phyloP scores from a whole-genome alignment of 441 rosid species.

The Populus tomentosa region DNA sequence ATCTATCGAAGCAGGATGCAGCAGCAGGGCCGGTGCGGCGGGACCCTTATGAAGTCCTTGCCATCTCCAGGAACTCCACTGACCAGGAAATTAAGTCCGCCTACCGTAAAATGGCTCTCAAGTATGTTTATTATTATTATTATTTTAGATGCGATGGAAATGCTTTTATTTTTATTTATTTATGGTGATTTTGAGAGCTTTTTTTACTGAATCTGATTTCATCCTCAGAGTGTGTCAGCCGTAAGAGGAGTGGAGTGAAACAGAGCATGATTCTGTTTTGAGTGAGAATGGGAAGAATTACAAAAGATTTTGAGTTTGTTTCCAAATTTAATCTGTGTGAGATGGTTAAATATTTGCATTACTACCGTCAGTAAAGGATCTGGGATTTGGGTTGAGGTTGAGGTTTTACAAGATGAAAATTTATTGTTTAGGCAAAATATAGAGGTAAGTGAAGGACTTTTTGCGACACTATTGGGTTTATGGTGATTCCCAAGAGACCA shows the following conservation, averaged over 20 bases:
- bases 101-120: constrained; percentile 91
- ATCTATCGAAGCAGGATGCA: constrained; percentile 55
- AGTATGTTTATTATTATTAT: constrained; percentile 36
- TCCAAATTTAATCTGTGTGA: background rate
- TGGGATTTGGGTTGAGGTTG: background rate
- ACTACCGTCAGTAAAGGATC: background rate
- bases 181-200: background rate
- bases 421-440: no score
- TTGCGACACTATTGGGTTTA: no score
- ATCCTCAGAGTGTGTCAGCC: background rate
- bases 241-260: background rate
- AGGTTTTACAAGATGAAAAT: no score
- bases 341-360: background rate
- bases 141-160: background rate
- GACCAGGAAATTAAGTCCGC: constrained; percentile 92
- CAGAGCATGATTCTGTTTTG: background rate
- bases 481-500: background rate
- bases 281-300: background rate
- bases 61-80: constrained; percentile 62
- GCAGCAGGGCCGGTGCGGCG: constrained; percentile 63
- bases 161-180: background rate
- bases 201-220: background rate
- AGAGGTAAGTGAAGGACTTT: no score
- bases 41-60: constrained; percentile 88
- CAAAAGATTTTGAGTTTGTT: background rate